These are phyloP conservation scores for Penicillium nordicum DNA, from an alignment of 2,329 filamentous ascomycete genomes.

Conservation along the genomic window DNA sequence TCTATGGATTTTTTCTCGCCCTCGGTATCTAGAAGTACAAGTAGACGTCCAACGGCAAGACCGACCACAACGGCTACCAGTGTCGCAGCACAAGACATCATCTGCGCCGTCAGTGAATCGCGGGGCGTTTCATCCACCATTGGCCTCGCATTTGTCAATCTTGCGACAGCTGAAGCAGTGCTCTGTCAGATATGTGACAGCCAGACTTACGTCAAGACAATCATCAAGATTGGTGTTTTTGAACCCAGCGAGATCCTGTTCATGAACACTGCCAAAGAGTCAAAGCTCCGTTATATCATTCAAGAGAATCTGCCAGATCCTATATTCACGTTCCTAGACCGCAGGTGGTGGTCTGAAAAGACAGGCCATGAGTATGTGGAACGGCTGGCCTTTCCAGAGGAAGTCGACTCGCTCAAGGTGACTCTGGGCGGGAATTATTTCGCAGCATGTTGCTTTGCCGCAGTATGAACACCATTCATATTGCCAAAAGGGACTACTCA, in stretches of 20 bases:
- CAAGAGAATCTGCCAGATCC: conserved; percentile 67
- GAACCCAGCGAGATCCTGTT: conserved; percentile 77
- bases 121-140: conserved; percentile 82
- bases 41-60: conserved; percentile 50
- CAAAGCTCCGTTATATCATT: conserved; percentile 70
- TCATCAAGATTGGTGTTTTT: conserved; percentile 81
- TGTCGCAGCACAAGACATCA: conserved; percentile 62
- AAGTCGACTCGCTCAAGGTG: conserved; percentile 76
- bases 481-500: conserved; percentile 14
- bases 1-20: conserved; percentile 20
- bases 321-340: conserved; percentile 63
- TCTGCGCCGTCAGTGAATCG: conserved; percentile 87
- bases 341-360: conserved; percentile 78
- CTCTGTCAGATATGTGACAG: conserved; percentile 91
- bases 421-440: conserved; percentile 81
- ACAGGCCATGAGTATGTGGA: conserved; percentile 74
- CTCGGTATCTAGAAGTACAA: conserved; percentile 32
- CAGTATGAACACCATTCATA: conserved; percentile 54
- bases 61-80: conserved; percentile 56
- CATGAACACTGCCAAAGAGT: conserved; percentile 68
- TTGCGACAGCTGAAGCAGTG: conserved; percentile 77
- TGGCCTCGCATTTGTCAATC: conserved; percentile 81
- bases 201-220: conserved; percentile 82
- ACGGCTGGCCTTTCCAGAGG: conserved; percentile 72
- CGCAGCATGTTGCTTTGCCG: conserved; percentile 78